Base-by-base conservation (phyloP, 1,284 basidiomycete species). In the Pterula multifida region DNA sequence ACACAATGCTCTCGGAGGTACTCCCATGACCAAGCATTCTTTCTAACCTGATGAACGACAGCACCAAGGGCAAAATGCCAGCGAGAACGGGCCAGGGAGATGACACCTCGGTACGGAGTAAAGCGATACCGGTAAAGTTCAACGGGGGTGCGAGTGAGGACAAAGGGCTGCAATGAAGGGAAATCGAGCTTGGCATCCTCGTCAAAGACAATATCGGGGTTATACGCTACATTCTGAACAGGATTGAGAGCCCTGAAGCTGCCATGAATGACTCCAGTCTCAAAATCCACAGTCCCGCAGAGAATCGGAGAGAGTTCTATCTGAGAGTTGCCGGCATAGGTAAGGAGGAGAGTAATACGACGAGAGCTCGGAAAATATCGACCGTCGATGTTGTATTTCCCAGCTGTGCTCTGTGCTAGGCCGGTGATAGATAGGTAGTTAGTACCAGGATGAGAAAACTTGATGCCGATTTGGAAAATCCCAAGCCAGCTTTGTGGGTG, bases 41-140 rank as follows among this genome's bases (percentile, higher is more conserved):
- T 47, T 23, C 45, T 4, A n/a, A 47, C 45, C 26, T 28, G 23
- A 19, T 47, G 45, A n/a, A 47, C 3, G 23, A 25, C 45, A 11
- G 45, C 45, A 23, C 26, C 45, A 3, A 24, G 22, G 26, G 45
- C 45, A 23, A 47, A 47, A 11, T 23, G 45, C 45, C 45, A 47
- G 22, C 45, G 22, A 25, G 22, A 4, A 6, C 45, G 22, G 13
- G 45, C 12, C 9, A 42, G n/a, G 21, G 39, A 17, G 6, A 22
- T 42, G 17, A 42, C 39, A 19, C 39, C 39, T 19, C 39, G 13
- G 39, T 42, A 42, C 17, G 39, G 39, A 17, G 19, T 17, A 22
- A 22, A 11, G 39, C 39, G 39, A 19, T 9, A 42, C 9, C 39
- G 39, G 21, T 42, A 19, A 17, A 11, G 19, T 22, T 42, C 39